A percentile compares a stretch with the other conserved stretches of the same genome.
Conservation (phyloP, 2,329 filamentous ascomycete species). For the Coccinonectria pachysandricola region DNA sequence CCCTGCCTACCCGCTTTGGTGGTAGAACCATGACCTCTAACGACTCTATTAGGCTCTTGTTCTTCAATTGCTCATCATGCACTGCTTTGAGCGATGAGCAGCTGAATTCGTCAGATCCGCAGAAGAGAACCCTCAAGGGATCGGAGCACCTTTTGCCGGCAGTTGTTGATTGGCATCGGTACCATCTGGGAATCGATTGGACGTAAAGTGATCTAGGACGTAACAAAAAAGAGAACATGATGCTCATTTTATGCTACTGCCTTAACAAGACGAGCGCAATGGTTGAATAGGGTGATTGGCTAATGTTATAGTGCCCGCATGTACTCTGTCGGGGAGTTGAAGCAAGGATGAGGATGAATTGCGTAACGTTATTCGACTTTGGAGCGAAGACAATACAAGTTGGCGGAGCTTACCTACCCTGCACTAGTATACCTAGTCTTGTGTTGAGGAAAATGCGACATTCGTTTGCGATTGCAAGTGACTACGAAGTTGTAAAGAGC, state of each 20-base stretch:
- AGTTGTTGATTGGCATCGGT: conserved; percentile 11
- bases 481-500: no score
- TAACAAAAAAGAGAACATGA: conserved; percentile 12
- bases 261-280: no score
- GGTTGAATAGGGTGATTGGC: no score
- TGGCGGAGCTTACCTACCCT: no score
- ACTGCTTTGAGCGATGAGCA: conserved; percentile 65
- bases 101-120: conserved; percentile 88
- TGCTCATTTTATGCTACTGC: background rate
- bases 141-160: conserved; percentile 25
- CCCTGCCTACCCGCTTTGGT: conserved; percentile 67
- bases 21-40: conserved; percentile 81
- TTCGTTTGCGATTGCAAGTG: no score
- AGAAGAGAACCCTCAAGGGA: conserved; percentile 80
- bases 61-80: conserved; percentile 43
- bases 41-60: conserved; percentile 51
- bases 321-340: no score
- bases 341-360: no score
- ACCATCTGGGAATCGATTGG: conserved; percentile 3
- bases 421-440: no score
- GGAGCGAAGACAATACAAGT: no score
- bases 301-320: no score
- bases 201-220: conserved; percentile 5
- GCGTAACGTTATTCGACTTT: no score
- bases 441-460: no score